Evolutionary conservation across 2,329 filamentous ascomycete genomes (phyloP).

Genomic region (Leptographium flavum): DNA sequence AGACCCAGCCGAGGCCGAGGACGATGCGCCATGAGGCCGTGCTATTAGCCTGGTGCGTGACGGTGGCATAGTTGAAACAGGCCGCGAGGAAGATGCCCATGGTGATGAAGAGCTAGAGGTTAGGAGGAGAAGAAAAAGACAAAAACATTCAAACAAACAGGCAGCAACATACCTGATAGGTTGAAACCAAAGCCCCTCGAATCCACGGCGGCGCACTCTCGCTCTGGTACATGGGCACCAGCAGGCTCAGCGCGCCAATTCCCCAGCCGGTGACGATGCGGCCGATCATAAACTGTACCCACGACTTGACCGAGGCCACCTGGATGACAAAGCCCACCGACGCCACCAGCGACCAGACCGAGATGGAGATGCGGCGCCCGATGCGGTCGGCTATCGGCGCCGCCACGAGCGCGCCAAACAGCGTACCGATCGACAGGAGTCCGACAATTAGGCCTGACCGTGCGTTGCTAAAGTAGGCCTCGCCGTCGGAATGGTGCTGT

Average conservation of each 20-base stretch:
- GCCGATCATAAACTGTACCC: conserved; percentile 48
- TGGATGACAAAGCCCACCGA: conserved; percentile 52
- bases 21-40: conserved; percentile 46
- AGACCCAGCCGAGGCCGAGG: conserved; percentile 39
- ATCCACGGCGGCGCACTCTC: conserved; percentile 49
- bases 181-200: conserved; percentile 48
- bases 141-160: no score
- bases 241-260: conserved; percentile 50
- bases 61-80: conserved; percentile 38
- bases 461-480: conserved; percentile 24
- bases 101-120: conserved; percentile 59
- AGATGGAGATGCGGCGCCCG: conserved; percentile 41
- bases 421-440: conserved; percentile 39
- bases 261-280: conserved; percentile 54
- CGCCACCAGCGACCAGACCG: conserved; percentile 40
- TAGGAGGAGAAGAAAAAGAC: background rate
- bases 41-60: conserved; percentile 24
- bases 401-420: conserved; percentile 37
- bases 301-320: conserved; percentile 40
- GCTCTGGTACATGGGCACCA: conserved; percentile 42
- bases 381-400: conserved; percentile 42
- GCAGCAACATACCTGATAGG: conserved; percentile 49
- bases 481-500: conserved; percentile 24
- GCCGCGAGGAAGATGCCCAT: conserved; percentile 44
- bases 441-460: conserved; percentile 39